A percentile compares a stretch with the other conserved stretches of the same genome.
These are phyloP conservation scores for Phytophthora pluvialis DNA, from an alignment of 352 stramenopile species.

Conservation along the genomic window DNA sequence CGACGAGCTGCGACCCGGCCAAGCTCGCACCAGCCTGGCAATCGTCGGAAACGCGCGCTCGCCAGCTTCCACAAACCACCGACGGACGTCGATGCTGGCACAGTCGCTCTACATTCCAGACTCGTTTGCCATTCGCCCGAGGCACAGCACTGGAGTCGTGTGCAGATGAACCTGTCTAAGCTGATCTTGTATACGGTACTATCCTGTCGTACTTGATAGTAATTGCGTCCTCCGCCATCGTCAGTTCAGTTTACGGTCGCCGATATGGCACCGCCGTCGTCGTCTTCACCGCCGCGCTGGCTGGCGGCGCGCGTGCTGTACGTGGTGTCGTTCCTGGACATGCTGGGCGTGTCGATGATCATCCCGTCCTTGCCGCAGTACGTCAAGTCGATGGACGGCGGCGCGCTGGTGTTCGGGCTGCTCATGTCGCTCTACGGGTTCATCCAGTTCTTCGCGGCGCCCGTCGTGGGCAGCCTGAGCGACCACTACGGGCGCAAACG, in stretches of 20 bases:
- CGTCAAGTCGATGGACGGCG: slow-evolving; percentile 79
- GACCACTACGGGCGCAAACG: slow-evolving; percentile 71
- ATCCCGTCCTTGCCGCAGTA: slow-evolving; percentile 82
- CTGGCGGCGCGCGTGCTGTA: slow-evolving; percentile 64
- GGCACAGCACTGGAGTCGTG: too few species aligned
- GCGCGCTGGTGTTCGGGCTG: slow-evolving; percentile 68
- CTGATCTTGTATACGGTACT: too few species aligned
- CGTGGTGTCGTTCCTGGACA: slow-evolving; percentile 82
- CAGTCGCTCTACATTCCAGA: too few species aligned
- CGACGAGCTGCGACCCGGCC: too few species aligned
- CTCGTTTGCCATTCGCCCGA: too few species aligned
- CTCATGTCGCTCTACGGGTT: slow-evolving; percentile 89
- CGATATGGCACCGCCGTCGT: slow-evolving; percentile 1
- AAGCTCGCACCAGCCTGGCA: too few species aligned
- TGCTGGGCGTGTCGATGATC: slow-evolving; percentile 86
- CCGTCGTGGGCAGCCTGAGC: slow-evolving; percentile 73
- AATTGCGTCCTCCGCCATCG: too few species aligned
- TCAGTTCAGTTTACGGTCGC: not conserved
- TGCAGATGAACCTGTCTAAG: too few species aligned
- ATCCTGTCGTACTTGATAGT: not conserved
- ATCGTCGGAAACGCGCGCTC: too few species aligned
- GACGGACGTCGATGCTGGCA: too few species aligned
- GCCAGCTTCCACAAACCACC: too few species aligned
- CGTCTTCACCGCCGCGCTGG: slow-evolving; percentile 19
- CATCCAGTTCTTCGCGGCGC: slow-evolving; percentile 85